These are phyloP conservation scores for Cryptococcus sp. DNA, from an alignment of 1,284 basidiomycete species.

Conservation along the genomic window DNA sequence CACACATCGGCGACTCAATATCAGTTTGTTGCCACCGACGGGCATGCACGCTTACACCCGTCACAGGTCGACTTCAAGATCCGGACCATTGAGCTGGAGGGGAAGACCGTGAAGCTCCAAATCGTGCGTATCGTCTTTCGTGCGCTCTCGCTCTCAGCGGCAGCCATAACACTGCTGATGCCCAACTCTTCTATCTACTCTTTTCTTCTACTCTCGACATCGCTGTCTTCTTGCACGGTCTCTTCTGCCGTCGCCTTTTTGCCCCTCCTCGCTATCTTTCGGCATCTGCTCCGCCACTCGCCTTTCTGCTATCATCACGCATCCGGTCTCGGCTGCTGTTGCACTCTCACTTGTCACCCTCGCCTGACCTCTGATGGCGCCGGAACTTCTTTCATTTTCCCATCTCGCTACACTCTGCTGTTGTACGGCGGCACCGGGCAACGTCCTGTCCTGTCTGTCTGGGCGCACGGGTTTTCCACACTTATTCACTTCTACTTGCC, in stretches of 20 bases:
- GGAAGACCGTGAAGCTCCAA: slow-evolving; percentile 99
- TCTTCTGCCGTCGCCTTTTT: not conserved
- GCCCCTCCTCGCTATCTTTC: not conserved
- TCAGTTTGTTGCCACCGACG: not conserved
- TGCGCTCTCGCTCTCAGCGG: slow-evolving; percentile 37
- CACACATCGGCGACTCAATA: not conserved
- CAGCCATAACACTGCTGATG: slow-evolving; percentile 22
- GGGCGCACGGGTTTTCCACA: too few species aligned
- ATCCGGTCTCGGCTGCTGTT: not conserved
- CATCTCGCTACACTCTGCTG: not conserved
- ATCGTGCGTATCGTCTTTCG: slow-evolving; percentile 67
- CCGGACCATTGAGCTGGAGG: slow-evolving; percentile 97
- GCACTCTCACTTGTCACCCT: not conserved
- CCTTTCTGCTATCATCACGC: not conserved
- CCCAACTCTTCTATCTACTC: slow-evolving; percentile 11
- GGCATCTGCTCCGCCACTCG: slow-evolving; percentile 13
- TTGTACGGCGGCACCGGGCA: too few species aligned
- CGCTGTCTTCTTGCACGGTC: not conserved
- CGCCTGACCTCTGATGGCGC: too few species aligned
- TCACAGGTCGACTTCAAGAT: slow-evolving; percentile 92
- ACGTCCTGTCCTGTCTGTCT: too few species aligned
- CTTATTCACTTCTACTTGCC: too few species aligned
- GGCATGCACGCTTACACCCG: slow-evolving; percentile 3
- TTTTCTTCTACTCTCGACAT: slow-evolving; percentile 3
- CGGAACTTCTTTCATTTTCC: not conserved